Base-by-base conservation (phyloP, 805 yeast genomes). In the Kurtzmaniella cleridarum region DNA sequence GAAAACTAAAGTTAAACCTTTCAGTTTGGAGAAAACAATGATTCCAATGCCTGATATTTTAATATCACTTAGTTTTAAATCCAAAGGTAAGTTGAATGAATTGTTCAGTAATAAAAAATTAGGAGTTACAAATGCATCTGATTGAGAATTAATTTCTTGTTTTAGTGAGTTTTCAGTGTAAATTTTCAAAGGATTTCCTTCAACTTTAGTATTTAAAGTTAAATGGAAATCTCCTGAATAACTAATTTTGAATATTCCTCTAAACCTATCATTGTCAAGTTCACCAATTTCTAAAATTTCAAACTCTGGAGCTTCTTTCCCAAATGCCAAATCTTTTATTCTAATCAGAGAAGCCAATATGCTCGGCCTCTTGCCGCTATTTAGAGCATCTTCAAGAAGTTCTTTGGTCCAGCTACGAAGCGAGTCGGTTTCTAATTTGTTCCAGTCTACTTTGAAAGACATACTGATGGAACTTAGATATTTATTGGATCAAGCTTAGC, bases 201-300 rank as follows among this genome's bases (percentile, higher is more conserved):
- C 89, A 11, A 88, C 87, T 40, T 81, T 79, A 0, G 95, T 85
- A 39, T 79, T 83, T 37, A 86, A 68, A 1, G 89, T 81, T 39
- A 85, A 75, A 39, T 76, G 76, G 14, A 88, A 86, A 55, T 83
- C 87, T 2, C 95, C 95, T 34, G 69, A 66, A 55, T 86, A 85
- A 48, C 76, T 78, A 44, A 85, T 73, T 50, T 84, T 85, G 67
- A 85, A 86, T 15, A 85, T 86, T 1, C 95, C 95, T 41, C 93
- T 68, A 52, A 85, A 86, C 44, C 85, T 62, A 59, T 85, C 93
- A 20, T 66, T 69, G 5, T 80, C 93, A 27, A 86, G 60, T 54
- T 86, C 95, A 4, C 95, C 95, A 46, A 85, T 81, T 52, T 85
- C 95, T 42, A 85, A 64, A 28, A 86, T 81, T 58, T 85, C 95